Evolutionary conservation across 1,284 basidiomycete genomes (phyloP), one percentile per base, ranked within the genome.

Genomic region (Marasmius sp.): DNA sequence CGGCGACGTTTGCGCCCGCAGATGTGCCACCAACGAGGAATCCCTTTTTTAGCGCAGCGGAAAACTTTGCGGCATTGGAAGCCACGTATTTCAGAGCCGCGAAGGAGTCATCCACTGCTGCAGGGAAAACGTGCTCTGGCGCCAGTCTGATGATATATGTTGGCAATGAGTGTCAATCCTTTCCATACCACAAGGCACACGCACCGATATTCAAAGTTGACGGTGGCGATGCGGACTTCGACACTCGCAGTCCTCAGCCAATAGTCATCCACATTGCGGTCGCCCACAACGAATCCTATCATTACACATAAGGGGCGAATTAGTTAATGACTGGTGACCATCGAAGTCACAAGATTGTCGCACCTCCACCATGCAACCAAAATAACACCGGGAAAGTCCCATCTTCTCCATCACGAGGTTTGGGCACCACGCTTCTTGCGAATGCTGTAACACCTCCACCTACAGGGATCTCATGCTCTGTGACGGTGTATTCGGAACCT

Each of bases 1-100:
- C 57, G 14, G 58, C 52, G 5, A 55, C 14, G 43, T 66, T 48
- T 0, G 48, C 65, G 10, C 65, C 65, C 4, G 60, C 60, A 0
- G 63, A 66, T 1, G 41, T 27, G 1, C 65, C 65, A 16, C 41
- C 61, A 33, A 66, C n/a, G 9, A 66, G n/a, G 39, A 66, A 63
- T 14, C 65, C 65, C 22, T 61, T 60, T 16, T 27, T 27, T 0
- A 57, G 33, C 16, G 38, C 37, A 3, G 58, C 65, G 5, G 36
- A 54, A 14, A 65, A 49, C 9, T 48, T 27, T 1, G 41, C 14
- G 5, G 58, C 36, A 22, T 62, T 49, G 1, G 34, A 16, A 12
- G 49, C 57, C 7, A 51, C 50, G 34, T 33, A 51, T 51, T 51
- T 51, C 16, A 51, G 50, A n/a, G 20, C 22, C 20, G 50, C 34